A percentile compares a stretch with the other conserved stretches of the same genome.
These are phyloP conservation scores for Russula lepida DNA, from an alignment of 768 basidiomycete genomes.

Conservation along the genomic window DNA sequence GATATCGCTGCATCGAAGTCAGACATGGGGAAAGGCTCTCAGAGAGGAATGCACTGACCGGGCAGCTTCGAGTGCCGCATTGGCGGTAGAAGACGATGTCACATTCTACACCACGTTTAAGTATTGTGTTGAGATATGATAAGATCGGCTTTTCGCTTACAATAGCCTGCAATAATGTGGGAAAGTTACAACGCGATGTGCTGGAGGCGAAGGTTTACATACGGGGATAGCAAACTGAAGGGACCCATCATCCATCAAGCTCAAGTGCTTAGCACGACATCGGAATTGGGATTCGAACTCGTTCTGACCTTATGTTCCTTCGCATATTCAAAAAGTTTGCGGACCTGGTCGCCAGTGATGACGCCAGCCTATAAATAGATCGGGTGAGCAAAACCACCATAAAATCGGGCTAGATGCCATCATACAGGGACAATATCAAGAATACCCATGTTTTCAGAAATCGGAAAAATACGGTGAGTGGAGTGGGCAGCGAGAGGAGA, in stretches of 20 bases:
- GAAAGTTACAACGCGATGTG: constrained; percentile 1
- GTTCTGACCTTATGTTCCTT: constrained; percentile 66
- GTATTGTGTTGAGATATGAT: constrained; percentile 4
- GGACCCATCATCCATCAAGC: not conserved
- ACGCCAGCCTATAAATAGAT: constrained; percentile 67
- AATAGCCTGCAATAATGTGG: constrained; percentile 48
- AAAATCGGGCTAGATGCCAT: not conserved
- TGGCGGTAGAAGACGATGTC: constrained; percentile 91
- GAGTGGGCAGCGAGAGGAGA: not conserved
- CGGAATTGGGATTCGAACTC: constrained; percentile 22
- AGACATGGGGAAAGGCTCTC: not conserved
- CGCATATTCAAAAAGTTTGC: constrained; percentile 94
- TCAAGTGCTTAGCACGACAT: constrained; percentile 9
- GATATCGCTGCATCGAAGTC: constrained; percentile 59
- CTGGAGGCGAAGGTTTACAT: constrained; percentile 29
- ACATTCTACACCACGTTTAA: constrained; percentile 58
- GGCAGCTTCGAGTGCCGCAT: constrained; percentile 93
- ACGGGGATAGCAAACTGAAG: constrained; percentile 77
- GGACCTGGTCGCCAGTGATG: constrained; percentile 88
- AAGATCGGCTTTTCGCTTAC: constrained; percentile 37
- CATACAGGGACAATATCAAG: constrained; percentile 80
- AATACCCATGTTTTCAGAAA: constrained; percentile 51
- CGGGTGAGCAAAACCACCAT: not conserved
- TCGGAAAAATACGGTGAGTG: not conserved
- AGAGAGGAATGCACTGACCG: constrained; percentile 39